Evolutionary conservation across 164 flowering plant genomes (phyloP), one percentile per base, ranked within the genome.

Genomic region (Annona squamosa): DNA sequence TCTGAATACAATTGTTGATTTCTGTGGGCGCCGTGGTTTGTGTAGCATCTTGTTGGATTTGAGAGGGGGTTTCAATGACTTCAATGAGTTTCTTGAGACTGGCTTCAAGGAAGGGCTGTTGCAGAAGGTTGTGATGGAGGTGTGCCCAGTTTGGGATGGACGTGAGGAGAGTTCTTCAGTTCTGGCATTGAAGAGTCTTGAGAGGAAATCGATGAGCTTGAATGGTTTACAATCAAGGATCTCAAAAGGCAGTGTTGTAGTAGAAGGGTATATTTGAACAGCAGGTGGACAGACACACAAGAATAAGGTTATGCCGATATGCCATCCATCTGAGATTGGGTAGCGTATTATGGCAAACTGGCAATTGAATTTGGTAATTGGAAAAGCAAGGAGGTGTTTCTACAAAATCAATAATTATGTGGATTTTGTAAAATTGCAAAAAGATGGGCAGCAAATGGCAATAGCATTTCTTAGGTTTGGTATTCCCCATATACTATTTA

Each of bases 31-130:
- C 5, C 85, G 64, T 69, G 92, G 94, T 64, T 44, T 86, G 26
- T 89, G 93, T 82, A 94, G 88, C 72, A 81, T 91, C 64, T 77
- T 92, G 79, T 19, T 91, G 63, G 95, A 94, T 84, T 71, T 87
- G 71, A 84, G 82, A 70, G 93, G 90, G 17, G 75, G 76, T 46
- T 44, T 17, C 42, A 56, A 44, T 65, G 87, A 82, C 71, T 78
- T 83, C 46, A 79, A 81, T 65, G 89, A 83, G 74, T 80, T 91
- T 56, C 71, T 90, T 41, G 72, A 78, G 62, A 86, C 87, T 64
- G 85, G 85, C 56, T 72, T 89, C 64, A 86, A 87, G 74, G 74
- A 81, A 9, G 82, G 86, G 67, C 69, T 87, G 76, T 69, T 92
- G 72, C 94, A 91, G 66, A 92, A 92, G 69, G 76, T 91, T 46